Base-by-base conservation (phyloP, 2,329 filamentous ascomycete genomes). In the Fusarium miscanthi region DNA sequence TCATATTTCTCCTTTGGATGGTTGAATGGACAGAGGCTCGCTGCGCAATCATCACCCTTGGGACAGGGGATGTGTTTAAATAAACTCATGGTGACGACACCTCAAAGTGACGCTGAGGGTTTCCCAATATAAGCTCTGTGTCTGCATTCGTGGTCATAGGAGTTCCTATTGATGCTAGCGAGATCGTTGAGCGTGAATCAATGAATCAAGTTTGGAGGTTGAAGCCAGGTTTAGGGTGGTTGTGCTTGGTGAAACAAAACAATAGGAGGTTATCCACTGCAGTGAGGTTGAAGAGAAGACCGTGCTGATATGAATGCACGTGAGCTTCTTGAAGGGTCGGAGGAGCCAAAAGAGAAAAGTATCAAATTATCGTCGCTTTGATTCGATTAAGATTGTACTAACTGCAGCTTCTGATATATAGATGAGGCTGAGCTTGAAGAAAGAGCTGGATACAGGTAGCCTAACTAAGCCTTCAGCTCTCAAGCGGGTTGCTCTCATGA, bases 21-120 rank as follows among this genome's bases (percentile, higher is more conserved):
- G 33, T 84, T 84, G 72, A 88, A 88, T 42, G 87, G 82, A 73
- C 86, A 88, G 66, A 84, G 81, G 72, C 86, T 86, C 21, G 86
- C 85, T 13, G 82, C 85, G 74, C 86, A 88, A 5, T 67, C 79
- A 51, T 83, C 80, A 56, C 86, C 86, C 25, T 84, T 85, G 10
- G 86, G 86, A 71, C 86, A 88, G 14, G 85, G 84, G 52, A 88
- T 84, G 65, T 82, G 83, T 73, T 87, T 69, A 87, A 84, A 51
- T 78, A 84, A 67, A 65, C 81, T 82, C 82, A 83, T 83, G 45
- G n/a, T 63, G 52, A 53, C 5, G 59, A 31, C n/a, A 31, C 59
- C 38, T 23, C 25, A 45, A 48, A 38, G 30, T 35, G 42, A 31
- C 31, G 38, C 16, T 46, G 48, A 30, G 19, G 25, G 14, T 17